Evolutionary conservation across 1,284 basidiomycete genomes (phyloP).

Genomic region (Naganishia liquefaciens): DNA sequence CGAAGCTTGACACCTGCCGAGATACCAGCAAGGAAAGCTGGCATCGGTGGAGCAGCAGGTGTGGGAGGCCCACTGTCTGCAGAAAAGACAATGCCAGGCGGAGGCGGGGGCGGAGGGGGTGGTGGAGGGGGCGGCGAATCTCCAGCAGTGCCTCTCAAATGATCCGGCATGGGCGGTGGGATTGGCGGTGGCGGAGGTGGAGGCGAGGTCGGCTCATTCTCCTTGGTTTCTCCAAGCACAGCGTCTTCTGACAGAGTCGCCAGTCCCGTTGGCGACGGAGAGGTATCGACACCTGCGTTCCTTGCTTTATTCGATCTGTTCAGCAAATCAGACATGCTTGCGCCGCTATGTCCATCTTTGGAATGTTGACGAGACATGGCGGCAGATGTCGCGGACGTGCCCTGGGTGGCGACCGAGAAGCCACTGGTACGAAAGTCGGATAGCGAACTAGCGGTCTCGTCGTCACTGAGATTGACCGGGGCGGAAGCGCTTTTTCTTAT

Average conservation of each 20-base stretch:
- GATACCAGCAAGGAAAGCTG: conserved; percentile 44
- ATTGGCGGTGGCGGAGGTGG: conserved; percentile 44
- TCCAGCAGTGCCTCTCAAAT: neutral
- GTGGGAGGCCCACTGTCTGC: conserved; percentile 26
- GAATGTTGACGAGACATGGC: conserved; percentile 52
- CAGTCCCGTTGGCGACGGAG: conserved; percentile 5
- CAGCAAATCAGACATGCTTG: conserved; percentile 18
- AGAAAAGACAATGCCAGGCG: conserved; percentile 48
- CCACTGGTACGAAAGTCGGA: conserved; percentile 60
- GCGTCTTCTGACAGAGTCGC: conserved; percentile 28
- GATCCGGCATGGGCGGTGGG: conserved; percentile 21
- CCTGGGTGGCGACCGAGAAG: conserved; percentile 59
- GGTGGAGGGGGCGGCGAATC: conserved; percentile 30
- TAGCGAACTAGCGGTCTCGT: conserved; percentile 60
- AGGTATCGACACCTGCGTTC: conserved; percentile 7
- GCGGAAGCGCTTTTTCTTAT: conserved; percentile 45
- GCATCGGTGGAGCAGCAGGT: conserved; percentile 26
- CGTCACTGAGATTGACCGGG: conserved; percentile 36
- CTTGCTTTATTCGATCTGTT: conserved; percentile 7
- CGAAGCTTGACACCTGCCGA: conserved; percentile 48
- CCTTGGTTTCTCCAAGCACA: neutral
- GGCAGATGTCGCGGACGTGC: conserved; percentile 62
- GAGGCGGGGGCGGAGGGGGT: conserved; percentile 45
- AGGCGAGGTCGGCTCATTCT: conserved; percentile 51
- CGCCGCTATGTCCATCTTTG: conserved; percentile 14